Evolutionary conservation across 768 basidiomycete genomes (phyloP).

Genomic region (Psilocybe sp.): DNA sequence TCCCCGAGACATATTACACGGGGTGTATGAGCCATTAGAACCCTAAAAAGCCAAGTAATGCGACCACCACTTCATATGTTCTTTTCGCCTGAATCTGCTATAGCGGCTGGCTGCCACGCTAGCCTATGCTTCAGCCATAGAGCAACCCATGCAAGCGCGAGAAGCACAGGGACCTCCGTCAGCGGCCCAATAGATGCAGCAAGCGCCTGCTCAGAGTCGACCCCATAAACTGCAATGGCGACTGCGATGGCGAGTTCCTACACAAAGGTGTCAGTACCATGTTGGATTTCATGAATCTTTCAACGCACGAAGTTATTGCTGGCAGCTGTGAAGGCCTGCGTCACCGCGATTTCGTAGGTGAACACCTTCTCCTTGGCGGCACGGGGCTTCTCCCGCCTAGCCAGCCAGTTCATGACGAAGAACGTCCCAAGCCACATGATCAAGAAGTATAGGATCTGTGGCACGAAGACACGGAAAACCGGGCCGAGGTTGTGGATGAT

Average conservation of each 20-base stretch:
- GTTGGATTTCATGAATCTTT: not conserved
- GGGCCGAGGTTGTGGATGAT: slow-evolving; percentile 73
- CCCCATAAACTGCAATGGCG: slow-evolving; percentile 73
- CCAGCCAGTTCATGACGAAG: slow-evolving; percentile 47
- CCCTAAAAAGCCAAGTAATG: too few species aligned
- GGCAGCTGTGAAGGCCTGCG: slow-evolving; percentile 77
- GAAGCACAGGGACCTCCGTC: slow-evolving; percentile 78
- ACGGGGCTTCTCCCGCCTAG: slow-evolving; percentile 25
- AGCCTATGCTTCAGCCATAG: slow-evolving; percentile 40
- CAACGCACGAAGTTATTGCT: slow-evolving; percentile 71
- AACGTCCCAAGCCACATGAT: slow-evolving; percentile 75
- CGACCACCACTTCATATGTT: too few species aligned
- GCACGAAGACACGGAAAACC: slow-evolving; percentile 80
- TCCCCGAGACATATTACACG: too few species aligned
- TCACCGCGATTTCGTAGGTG: slow-evolving; percentile 71
- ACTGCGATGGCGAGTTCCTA: slow-evolving; percentile 85
- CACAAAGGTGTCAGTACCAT: not conserved
- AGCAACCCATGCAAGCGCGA: slow-evolving; percentile 66
- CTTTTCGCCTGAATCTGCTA: too few species aligned
- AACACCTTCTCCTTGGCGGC: slow-evolving; percentile 14
- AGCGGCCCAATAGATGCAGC: slow-evolving; percentile 79
- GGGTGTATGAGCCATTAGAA: too few species aligned
- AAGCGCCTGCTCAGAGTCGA: slow-evolving; percentile 73
- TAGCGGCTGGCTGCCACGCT: slow-evolving; percentile 27
- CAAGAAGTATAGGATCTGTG: slow-evolving; percentile 74